Evolutionary conservation across 2,329 filamentous ascomycete genomes (phyloP), one percentile per base, ranked within the genome.

Genomic region (Fusarium circinatum): DNA sequence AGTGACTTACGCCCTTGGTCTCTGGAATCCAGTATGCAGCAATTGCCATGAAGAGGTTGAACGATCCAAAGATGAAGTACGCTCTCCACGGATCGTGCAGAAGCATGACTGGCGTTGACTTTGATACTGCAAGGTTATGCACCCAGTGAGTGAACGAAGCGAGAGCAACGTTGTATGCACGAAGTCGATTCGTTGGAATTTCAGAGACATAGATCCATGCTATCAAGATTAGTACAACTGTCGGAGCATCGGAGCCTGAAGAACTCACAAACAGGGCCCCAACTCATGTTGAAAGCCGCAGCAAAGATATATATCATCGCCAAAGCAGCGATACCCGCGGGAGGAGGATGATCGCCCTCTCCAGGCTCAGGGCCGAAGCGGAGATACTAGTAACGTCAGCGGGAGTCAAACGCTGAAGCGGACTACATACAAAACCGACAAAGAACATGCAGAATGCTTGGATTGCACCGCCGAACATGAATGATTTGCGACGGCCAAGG

Each of bases 281-380:
- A 91, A n/a, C 86, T 86, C 71, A 87, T 87, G 69, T 89, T 87
- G 83, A 91, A 92, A 77, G 88, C 88, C 4, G 85, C 86, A 0
- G 89, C 89, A 73, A 91, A 91, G 28, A 92, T 83, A 80, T 90
- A 92, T 42, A 92, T 88, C 79, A 88, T 89, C 18, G 91, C 89
- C 9, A 90, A 79, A 32, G 86, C 83, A 22, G 88, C 88, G 26
- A 90, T 84, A 34, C 83, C 85, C 3, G 86, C 84, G 5, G 78
- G 75, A 26, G 90, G 72, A 13, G 73, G 73, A 4, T 75, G 75
- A 3, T 84, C 83, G 6, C 67, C 52, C 1, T 87, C 86, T 3
- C 65, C 75, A 6, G 66, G 65, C 6, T 68, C 64, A 18, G 80
- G 80, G 3, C 80, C 83, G 66, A 89, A 85, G 44, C 88, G 86